Evolutionary conservation across 2,329 filamentous ascomycete genomes (phyloP).

Genomic region (Pyricularia sp.): DNA sequence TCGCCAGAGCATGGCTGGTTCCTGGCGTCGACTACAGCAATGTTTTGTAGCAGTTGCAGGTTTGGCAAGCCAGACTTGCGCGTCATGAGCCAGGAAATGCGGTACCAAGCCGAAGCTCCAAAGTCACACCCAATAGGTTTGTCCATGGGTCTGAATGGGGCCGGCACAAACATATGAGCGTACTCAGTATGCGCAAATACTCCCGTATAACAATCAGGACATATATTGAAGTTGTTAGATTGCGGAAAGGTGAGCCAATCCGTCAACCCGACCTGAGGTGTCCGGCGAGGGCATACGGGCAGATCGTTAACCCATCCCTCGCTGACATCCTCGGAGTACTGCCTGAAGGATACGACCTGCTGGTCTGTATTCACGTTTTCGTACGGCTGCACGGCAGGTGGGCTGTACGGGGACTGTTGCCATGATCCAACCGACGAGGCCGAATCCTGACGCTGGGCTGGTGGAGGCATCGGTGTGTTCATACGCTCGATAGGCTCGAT

Average conservation of each 20-base stretch:
- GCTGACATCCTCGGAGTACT: constrained; percentile 44
- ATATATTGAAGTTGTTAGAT: constrained; percentile 67
- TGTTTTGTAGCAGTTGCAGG: constrained; percentile 57
- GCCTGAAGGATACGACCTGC: constrained; percentile 36
- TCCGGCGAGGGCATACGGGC: constrained; percentile 60
- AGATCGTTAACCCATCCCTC: constrained; percentile 36
- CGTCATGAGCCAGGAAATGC: constrained; percentile 75
- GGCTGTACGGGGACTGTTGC: constrained; percentile 37
- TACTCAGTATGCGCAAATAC: constrained; percentile 63
- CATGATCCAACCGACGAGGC: constrained; percentile 19
- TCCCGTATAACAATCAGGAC: constrained; percentile 66
- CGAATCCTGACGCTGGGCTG: constrained; percentile 14
- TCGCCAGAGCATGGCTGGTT: constrained; percentile 49
- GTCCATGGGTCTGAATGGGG: constrained; percentile 46
- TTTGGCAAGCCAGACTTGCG: constrained; percentile 59
- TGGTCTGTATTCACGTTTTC: constrained; percentile 13
- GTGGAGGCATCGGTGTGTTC: constrained; percentile 13
- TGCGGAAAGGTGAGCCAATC: constrained; percentile 77
- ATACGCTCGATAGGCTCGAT: constrained; percentile 13
- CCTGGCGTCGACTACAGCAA: constrained; percentile 53
- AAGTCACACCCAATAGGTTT: constrained; percentile 66
- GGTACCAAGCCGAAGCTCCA: constrained; percentile 67
- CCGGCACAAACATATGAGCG: constrained; percentile 54
- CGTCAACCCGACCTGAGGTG: constrained; percentile 51
- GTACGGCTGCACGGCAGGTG: constrained; percentile 10